Base-by-base conservation (phyloP, 371 early-diverging fungal genomes). In the Apophysomyces variabilis region DNA sequence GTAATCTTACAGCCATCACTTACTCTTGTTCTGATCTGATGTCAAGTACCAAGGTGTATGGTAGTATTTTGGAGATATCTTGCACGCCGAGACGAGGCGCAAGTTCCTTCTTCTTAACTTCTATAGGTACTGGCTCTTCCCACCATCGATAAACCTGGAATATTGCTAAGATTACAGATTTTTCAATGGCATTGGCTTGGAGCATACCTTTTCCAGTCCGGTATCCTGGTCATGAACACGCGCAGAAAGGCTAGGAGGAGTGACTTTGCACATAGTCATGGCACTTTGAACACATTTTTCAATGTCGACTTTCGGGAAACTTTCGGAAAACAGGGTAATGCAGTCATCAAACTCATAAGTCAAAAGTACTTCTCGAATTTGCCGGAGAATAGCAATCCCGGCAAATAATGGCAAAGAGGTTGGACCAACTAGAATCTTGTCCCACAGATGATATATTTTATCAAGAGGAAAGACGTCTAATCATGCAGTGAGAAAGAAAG, bases 371-470 rank as follows among this genome's bases (percentile, higher is more conserved):
- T 80, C 81, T 9, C 89, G 83, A 16, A 91, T 80, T 60, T 91
- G 91, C 3, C 85, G 79, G 47, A 93, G 58, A 36, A 94, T 91
- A 11, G 91, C 83, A 56, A 89, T 82, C 0, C 91, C 94, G 7
- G 87, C 82, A 73, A 91, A 92, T 5, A 92, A 57, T 2, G 88
- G 87, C 8, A 92, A 71, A 0, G 89, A 87, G 0, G 85, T 66
- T 3, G 89, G 89, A 0, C 90, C 90, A 13, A 89, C 87, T 8
- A 91, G 63, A 11, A 92, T 62, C 62, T 87, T 87, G 72, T 93
- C 93, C 93, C 93, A 94, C 13, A 94, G 72, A 64, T 89, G 90
- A 67, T 89, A 90, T 5, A 92, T 86, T 64, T 90, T 89, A 60
- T 93, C 91, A 36, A 94, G 67, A 8, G 92, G 88, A 63, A 93